phyloP scores from a whole-genome alignment of 805 yeast species.

The Candida anglica region DNA sequence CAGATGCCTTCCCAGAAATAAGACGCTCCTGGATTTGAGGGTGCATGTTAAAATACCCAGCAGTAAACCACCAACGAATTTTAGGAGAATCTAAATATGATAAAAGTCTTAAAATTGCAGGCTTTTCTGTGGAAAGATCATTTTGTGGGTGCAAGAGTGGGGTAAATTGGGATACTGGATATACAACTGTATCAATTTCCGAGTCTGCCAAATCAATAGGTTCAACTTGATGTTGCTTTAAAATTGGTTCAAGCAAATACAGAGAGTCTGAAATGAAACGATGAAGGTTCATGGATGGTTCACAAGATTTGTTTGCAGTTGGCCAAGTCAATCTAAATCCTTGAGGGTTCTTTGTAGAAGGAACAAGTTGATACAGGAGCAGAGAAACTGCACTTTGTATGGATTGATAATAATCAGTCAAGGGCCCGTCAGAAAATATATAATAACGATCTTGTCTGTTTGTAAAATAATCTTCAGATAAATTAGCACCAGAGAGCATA shows the following conservation, averaged over 20 bases:
- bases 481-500: constrained; percentile 84
- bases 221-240: constrained; percentile 39
- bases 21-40: constrained; percentile 64
- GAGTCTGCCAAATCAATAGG: constrained; percentile 30
- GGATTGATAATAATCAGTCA: constrained; percentile 72
- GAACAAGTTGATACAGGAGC: constrained; percentile 61
- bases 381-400: constrained; percentile 65
- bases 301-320: constrained; percentile 54
- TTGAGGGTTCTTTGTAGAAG: constrained; percentile 38
- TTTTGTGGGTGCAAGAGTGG: constrained; percentile 66
- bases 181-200: constrained; percentile 60
- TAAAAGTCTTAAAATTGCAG: constrained; percentile 58
- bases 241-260: constrained; percentile 50
- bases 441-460: constrained; percentile 94
- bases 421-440: constrained; percentile 50
- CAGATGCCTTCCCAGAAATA: constrained; percentile 53
- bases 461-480: constrained; percentile 88
- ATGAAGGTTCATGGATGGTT: constrained; percentile 55
- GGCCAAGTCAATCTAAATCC: constrained; percentile 76
- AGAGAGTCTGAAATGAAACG: constrained; percentile 57
- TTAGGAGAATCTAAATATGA: constrained; percentile 51
- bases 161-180: constrained; percentile 88
- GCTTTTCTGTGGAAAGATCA: constrained; percentile 73
- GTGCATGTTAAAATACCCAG: constrained; percentile 93
- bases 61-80: constrained; percentile 82